Percentiles rank a stretch among this genome's conserved stretches.
These are phyloP conservation scores for Aspergillus neotritici DNA, from an alignment of 2,329 filamentous ascomycete species.

Conservation along the genomic window DNA sequence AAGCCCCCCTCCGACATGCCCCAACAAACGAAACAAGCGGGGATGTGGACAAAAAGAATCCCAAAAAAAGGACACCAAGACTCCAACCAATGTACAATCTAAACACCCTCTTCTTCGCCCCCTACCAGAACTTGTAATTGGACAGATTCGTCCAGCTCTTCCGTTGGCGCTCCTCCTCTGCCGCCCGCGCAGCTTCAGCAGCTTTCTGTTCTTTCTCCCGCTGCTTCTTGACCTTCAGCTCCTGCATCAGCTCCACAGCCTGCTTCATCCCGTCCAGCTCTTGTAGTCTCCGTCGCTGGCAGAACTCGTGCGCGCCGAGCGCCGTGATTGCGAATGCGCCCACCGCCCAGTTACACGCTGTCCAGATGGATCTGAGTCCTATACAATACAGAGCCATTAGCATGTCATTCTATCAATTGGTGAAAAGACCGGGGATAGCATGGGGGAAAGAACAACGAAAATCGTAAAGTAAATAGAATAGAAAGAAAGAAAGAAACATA, in stretches of 20 bases:
- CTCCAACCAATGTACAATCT: slow-evolving; percentile 20
- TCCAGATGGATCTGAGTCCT: slow-evolving; percentile 53
- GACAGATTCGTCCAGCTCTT: slow-evolving; percentile 41
- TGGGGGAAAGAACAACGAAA: too few species aligned
- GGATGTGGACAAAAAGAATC: too few species aligned
- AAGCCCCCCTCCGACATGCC: neutral
- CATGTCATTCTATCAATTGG: too few species aligned
- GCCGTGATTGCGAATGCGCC: slow-evolving; percentile 66
- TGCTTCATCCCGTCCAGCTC: slow-evolving; percentile 81
- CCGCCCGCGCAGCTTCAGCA: slow-evolving; percentile 31
- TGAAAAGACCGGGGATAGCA: too few species aligned
- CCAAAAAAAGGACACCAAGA: slow-evolving; percentile 19
- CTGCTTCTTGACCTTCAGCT: slow-evolving; percentile 63
- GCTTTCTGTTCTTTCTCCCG: slow-evolving; percentile 41
- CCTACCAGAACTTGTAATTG: slow-evolving; percentile 46
- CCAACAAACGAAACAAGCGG: slow-evolving; percentile 15
- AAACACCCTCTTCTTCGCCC: neutral
- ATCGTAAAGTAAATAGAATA: too few species aligned
- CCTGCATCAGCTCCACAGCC: slow-evolving; percentile 74
- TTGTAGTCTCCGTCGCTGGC: slow-evolving; percentile 64
- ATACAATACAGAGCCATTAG: slow-evolving; percentile 3
- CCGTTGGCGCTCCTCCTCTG: slow-evolving; percentile 36
- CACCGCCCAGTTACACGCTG: slow-evolving; percentile 79
- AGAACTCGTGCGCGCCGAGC: slow-evolving; percentile 76
- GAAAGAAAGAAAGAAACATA: slow-evolving; percentile 33